A percentile compares a stretch with the other conserved stretches of the same genome.
Evolutionary conservation across 768 basidiomycete genomes (phyloP).

Genomic region (Rhodotorula diobovata): DNA sequence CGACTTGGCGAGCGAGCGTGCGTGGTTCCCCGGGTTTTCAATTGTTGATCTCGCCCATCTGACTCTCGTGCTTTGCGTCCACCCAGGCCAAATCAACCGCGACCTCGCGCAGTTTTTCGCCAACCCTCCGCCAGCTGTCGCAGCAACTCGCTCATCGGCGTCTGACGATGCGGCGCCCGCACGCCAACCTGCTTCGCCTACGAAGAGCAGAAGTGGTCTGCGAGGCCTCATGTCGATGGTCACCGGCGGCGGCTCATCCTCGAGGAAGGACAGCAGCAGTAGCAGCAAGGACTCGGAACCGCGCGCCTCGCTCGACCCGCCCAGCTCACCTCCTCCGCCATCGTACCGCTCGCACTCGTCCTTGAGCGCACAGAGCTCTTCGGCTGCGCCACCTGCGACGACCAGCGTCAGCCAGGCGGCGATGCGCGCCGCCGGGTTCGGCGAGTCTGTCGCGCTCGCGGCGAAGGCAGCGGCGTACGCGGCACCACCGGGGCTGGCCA

Average conservation of each 20-base stretch:
- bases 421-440: background rate
- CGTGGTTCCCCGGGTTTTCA: background rate
- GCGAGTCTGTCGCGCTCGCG: background rate
- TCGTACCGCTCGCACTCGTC: background rate
- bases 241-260: background rate
- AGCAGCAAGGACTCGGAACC: background rate
- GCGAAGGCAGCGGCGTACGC: conserved; percentile 3
- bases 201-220: conserved; percentile 6
- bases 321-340: background rate
- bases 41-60: background rate
- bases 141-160: background rate
- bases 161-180: background rate
- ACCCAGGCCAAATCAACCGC: conserved; percentile 29
- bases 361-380: background rate
- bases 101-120: conserved; percentile 34
- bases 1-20: conserved; percentile 31
- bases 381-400: background rate
- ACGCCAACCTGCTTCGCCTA: background rate
- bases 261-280: background rate
- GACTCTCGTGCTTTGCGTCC: background rate
- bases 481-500: conserved; percentile 14
- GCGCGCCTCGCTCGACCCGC: background rate
- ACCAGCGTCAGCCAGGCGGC: background rate
- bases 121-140: conserved; percentile 1
- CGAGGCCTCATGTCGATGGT: conserved; percentile 16